phyloP scores from a whole-genome alignment of 140 eudicot genomes.

The Oenanthe javanica region DNA sequence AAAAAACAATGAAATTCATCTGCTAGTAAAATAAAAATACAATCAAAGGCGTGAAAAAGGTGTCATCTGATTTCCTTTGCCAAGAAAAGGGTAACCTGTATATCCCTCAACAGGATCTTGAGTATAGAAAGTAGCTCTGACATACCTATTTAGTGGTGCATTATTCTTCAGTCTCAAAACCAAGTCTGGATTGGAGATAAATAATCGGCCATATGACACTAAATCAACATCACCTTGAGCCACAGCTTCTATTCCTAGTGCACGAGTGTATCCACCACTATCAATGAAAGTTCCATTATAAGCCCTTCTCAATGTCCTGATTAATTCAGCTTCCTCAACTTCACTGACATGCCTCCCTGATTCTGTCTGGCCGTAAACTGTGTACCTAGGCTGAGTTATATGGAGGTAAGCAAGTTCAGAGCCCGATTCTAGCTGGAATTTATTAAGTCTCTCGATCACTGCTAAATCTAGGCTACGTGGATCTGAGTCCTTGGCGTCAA shows the following conservation, averaged over 20 bases:
- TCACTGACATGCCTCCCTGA: conserved; percentile 54
- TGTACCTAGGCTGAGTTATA: conserved; percentile 82
- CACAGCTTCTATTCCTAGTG: conserved; percentile 59
- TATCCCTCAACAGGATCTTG: conserved; percentile 82
- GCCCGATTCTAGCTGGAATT: conserved; percentile 34
- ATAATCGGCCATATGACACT: conserved; percentile 65
- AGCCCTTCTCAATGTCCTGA: conserved; percentile 50
- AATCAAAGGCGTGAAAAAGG: conserved; percentile 40
- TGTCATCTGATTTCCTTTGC: conserved; percentile 15
- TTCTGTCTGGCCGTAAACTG: conserved; percentile 78
- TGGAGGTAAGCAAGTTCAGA: conserved; percentile 60
- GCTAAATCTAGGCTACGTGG: conserved; percentile 66
- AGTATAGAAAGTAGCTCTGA: conserved; percentile 67
- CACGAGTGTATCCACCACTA: conserved; percentile 76
- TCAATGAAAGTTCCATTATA: conserved; percentile 64
- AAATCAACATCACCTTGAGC: conserved; percentile 72
- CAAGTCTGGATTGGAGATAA: conserved; percentile 80
- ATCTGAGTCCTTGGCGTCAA: conserved; percentile 80
- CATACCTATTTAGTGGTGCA: conserved; percentile 55
- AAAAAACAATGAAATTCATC: neutral
- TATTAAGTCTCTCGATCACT: conserved; percentile 52
- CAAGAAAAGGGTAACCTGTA: conserved; percentile 74
- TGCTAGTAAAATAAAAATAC: neutral
- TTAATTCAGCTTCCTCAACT: conserved; percentile 48
- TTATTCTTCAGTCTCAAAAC: conserved; percentile 50